Base-by-base conservation (phyloP, 805 yeast genomes). In the Metschnikowia gruessii region DNA sequence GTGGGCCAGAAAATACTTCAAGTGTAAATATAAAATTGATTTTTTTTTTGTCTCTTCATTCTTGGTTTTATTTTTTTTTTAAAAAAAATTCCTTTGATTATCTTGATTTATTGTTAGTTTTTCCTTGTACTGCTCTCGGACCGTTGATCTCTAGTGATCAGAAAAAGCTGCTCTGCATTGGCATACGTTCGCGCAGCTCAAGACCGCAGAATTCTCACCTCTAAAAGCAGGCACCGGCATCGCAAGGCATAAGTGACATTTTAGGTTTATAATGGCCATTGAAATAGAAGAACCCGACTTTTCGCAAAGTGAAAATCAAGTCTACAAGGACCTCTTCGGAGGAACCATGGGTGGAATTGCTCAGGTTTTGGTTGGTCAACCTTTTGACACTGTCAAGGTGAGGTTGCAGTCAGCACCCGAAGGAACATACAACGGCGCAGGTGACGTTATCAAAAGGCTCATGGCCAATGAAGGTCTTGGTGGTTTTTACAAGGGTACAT, bases 291-390 rank as follows among this genome's bases (percentile, higher is more conserved):
- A 70, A 51, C 74, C 74, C 17, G 65, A 66, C 19, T 62, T 68
- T 38, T 57, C 64, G 30, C 58, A 57, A 36, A 63, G 64, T 47
- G 64, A 67, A 54, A 40, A 51, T 37, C 76, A 71, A 52, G 88
- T 88, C 10, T 53, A 75, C 28, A 89, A 89, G 58, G 97, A 91
- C 64, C 77, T 90, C 40, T 68, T 87, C 45, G 95, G 95, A 4
- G 99, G 99, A 17, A 92, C 97, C 15, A 76, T 85, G 56, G 98
- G 98, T 47, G 99, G 99, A 44, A 81, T 94, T 22, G 92, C 97
- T 6, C 99, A 94, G 68, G 98, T 94, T 7, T 70, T 94, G 29
- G 87, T 85, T 12, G 99, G 99, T 19, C 98, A 94, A 67, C 97
- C 98, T 7, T 92, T 92, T 60, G 98, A 91, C 64, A 87, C 96